Conservation (phyloP, 106 monocot species). For the Acanthochlamys bracteata region DNA sequence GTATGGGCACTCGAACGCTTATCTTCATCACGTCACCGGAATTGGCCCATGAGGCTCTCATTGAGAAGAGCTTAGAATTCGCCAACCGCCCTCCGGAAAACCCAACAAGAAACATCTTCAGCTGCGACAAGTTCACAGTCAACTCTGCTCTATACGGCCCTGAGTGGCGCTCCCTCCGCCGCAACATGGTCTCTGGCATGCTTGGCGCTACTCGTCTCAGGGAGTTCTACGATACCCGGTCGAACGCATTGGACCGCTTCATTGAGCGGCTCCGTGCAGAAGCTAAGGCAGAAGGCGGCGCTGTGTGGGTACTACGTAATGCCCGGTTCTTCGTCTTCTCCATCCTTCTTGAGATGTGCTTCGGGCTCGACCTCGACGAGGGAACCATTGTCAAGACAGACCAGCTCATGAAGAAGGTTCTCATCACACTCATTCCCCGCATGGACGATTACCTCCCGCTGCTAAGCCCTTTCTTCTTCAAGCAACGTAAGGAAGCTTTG, state of each 20-base stretch:
- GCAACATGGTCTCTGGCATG: slow-evolving; percentile 97
- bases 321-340: slow-evolving; percentile 91
- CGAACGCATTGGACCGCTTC: slow-evolving; percentile 66
- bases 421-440: slow-evolving; percentile 45
- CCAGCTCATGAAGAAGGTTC: slow-evolving; percentile 61
- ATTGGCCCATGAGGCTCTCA: slow-evolving; percentile 73
- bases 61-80: slow-evolving; percentile 56
- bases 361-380: slow-evolving; percentile 71
- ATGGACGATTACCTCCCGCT: slow-evolving; percentile 86
- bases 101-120: slow-evolving; percentile 62
- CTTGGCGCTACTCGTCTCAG: slow-evolving; percentile 49
- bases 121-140: slow-evolving; percentile 85
- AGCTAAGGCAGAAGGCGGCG: slow-evolving; percentile 39
- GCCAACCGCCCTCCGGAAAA: slow-evolving; percentile 72
- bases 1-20: slow-evolving; percentile 71
- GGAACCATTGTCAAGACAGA: slow-evolving; percentile 40
- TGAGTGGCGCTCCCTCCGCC: slow-evolving; percentile 81
- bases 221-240: slow-evolving; percentile 40
- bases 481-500: slow-evolving; percentile 37
- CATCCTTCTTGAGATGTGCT: slow-evolving; percentile 81
- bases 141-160: slow-evolving; percentile 83
- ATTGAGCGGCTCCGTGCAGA: slow-evolving; percentile 47
- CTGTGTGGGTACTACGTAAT: slow-evolving; percentile 72
- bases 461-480: slow-evolving; percentile 52
- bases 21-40: slow-evolving; percentile 58